These are phyloP conservation scores for Triticum monococcum DNA, from an alignment of 176 grass and related monocot genomes.

Conservation along the genomic window DNA sequence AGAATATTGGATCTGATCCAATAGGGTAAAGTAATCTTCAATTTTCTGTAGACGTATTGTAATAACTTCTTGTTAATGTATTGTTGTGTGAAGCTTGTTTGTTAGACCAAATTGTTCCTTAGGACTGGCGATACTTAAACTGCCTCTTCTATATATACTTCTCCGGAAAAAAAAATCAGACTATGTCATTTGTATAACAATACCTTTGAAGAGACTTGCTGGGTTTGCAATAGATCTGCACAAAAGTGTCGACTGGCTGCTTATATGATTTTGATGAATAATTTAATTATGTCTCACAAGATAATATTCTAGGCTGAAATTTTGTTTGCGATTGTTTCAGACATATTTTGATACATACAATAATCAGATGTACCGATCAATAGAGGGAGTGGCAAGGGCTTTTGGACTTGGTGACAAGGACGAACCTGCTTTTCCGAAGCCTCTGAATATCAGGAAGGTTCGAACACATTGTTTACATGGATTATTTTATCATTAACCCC, in stretches of 20 bases:
- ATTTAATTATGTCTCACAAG: background rate
- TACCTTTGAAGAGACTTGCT: background rate
- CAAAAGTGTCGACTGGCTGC: background rate
- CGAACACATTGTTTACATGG: background rate
- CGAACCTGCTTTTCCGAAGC: background rate
- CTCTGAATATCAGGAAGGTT: background rate
- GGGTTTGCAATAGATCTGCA: background rate
- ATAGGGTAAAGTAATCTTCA: background rate
- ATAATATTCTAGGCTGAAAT: background rate
- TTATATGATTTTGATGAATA: background rate
- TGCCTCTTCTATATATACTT: background rate
- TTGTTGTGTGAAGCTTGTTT: background rate
- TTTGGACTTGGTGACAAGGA: background rate
- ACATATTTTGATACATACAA: background rate
- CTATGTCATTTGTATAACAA: background rate
- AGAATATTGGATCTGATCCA: background rate
- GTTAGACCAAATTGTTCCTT: background rate
- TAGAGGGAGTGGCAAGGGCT: background rate
- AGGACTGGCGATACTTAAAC: background rate
- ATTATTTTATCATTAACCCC: background rate
- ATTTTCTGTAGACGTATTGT: background rate
- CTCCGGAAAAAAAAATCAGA: background rate
- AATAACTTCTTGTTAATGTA: background rate
- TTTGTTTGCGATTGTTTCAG: background rate
- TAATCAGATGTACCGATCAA: background rate